A percentile compares a stretch with the other conserved stretches of the same genome.
phyloP scores from a whole-genome alignment of 345 rosid species.

The Citrus reticulata region DNA sequence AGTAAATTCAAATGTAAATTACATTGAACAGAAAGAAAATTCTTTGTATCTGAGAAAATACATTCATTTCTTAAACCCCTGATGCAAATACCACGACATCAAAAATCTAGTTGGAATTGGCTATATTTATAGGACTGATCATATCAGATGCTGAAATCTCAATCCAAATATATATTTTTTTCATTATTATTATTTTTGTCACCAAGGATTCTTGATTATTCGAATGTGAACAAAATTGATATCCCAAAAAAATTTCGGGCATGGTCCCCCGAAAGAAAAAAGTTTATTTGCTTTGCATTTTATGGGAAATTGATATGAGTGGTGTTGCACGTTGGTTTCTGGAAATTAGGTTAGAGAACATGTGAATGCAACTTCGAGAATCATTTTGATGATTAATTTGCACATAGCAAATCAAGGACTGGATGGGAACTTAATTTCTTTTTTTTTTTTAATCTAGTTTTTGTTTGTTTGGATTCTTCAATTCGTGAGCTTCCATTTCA shows the following conservation, averaged over 20 bases:
- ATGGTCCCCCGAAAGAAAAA: not conserved
- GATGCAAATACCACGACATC: not conserved
- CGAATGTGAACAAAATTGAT: constrained; percentile 3
- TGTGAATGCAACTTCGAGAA: not conserved
- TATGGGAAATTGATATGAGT: not conserved
- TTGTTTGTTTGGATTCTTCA: not conserved
- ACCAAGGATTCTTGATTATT: not conserved
- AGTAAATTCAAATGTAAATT: not conserved
- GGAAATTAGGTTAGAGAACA: not conserved
- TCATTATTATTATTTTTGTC: not conserved
- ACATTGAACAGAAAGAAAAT: not conserved
- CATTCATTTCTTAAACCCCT: not conserved
- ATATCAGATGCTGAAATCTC: not conserved
- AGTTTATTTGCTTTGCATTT: not conserved
- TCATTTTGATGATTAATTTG: not conserved
- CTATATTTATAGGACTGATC: not conserved
- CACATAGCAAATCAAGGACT: too few species aligned
- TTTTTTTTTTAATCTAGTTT: not conserved
- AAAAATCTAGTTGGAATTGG: not conserved
- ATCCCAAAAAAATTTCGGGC: not conserved
- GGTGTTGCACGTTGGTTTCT: not conserved
- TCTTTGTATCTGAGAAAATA: not conserved
- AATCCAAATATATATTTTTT: not conserved
- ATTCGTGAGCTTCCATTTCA: not conserved
- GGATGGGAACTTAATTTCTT: not conserved